These are phyloP conservation scores for Scheffersomyces lignosus DNA, from an alignment of 805 yeast species.

Conservation along the genomic window DNA sequence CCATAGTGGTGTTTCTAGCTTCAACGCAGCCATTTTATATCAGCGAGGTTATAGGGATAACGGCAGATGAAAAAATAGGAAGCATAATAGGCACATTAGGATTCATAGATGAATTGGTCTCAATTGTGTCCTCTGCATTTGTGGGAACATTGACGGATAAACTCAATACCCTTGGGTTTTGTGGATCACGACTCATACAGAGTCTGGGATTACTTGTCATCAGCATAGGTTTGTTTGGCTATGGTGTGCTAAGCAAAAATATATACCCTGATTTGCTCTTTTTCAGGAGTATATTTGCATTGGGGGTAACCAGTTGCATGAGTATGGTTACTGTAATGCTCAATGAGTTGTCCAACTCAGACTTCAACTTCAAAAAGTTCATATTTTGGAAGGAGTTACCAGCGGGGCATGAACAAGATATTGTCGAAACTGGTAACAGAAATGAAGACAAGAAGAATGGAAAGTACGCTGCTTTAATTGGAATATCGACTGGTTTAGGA, in stretches of 20 bases:
- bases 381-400: slow-evolving; percentile 21
- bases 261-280: slow-evolving; percentile 52
- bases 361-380: slow-evolving; percentile 31
- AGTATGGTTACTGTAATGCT: slow-evolving; percentile 62
- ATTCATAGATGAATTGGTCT: slow-evolving; percentile 59
- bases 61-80: slow-evolving; percentile 28
- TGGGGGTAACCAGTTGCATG: slow-evolving; percentile 56
- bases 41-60: slow-evolving; percentile 28
- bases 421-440: slow-evolving; percentile 1
- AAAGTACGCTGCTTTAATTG: slow-evolving; percentile 58
- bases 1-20: slow-evolving; percentile 38
- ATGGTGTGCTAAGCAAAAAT: slow-evolving; percentile 35
- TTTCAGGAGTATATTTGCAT: slow-evolving; percentile 56
- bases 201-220: slow-evolving; percentile 48
- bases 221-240: slow-evolving; percentile 49
- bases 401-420: neutral
- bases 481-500: slow-evolving; percentile 63
- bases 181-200: slow-evolving; percentile 57
- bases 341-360: slow-evolving; percentile 52
- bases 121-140: slow-evolving; percentile 56
- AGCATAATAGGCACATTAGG: slow-evolving; percentile 35
- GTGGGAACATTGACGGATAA: slow-evolving; percentile 65
- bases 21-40: slow-evolving; percentile 44
- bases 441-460: slow-evolving; percentile 34
- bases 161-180: slow-evolving; percentile 25